Percentiles rank a stretch among this genome's conserved stretches.
Evolutionary conservation across 345 rosid genomes (phyloP).

Genomic region (Noccaea bulbosa): DNA sequence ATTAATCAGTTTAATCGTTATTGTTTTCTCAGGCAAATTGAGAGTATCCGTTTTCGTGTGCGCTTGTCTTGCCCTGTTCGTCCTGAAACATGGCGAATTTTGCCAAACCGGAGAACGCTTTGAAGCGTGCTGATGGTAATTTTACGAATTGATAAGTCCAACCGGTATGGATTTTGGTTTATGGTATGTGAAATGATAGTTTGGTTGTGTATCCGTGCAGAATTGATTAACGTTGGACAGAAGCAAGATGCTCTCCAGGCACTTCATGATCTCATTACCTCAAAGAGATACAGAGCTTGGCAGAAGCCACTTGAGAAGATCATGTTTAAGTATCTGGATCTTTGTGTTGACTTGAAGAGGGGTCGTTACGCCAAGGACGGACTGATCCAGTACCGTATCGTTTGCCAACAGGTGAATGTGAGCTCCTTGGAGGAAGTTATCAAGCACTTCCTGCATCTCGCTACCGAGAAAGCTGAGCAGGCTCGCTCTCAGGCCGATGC

Average conservation of each 20-base stretch:
- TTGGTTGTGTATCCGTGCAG: conserved; percentile 47
- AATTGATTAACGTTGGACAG: conserved; percentile 96
- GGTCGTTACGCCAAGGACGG: conserved; percentile 99
- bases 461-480: conserved; percentile 97
- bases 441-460: conserved; percentile 91
- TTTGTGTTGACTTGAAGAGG: conserved; percentile 89
- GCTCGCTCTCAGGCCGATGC: conserved; percentile 95
- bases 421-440: conserved; percentile 97
- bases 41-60: conserved; percentile 11
- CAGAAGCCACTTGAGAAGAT: conserved; percentile 88
- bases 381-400: conserved; percentile 88
- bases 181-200: conserved; percentile 15
- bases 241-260: conserved; percentile 95
- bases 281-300: conserved; percentile 95
- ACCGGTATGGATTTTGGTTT: neutral
- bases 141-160: neutral
- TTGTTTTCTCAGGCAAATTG: conserved; percentile 32
- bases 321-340: conserved; percentile 96
- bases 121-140: conserved; percentile 94
- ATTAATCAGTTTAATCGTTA: neutral
- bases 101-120: conserved; percentile 88
- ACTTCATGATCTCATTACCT: conserved; percentile 86
- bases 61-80: conserved; percentile 21
- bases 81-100: conserved; percentile 62
- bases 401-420: conserved; percentile 96